A percentile compares a stretch with the other conserved stretches of the same genome.
Evolutionary conservation across 1,284 basidiomycete genomes (phyloP).

Genomic region (Pholiota adiposa): DNA sequence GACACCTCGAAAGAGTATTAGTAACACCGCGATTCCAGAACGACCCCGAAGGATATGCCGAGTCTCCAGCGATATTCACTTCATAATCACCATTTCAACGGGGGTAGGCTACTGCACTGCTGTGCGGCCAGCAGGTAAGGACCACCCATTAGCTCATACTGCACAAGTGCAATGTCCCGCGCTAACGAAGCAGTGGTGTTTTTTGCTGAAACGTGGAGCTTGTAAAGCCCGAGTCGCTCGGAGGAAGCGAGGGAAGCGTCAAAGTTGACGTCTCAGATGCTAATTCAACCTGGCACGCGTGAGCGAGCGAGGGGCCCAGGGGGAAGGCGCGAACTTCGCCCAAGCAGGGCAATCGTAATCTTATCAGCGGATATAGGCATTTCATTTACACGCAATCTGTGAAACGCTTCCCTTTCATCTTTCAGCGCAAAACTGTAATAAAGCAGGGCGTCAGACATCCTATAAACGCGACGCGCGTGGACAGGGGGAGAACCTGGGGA

Average conservation of each 20-base stretch:
- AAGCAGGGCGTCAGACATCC: background rate
- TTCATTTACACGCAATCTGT: conserved; percentile 8
- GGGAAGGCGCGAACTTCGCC: background rate
- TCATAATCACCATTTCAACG: background rate
- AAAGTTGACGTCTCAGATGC: conserved; percentile 5
- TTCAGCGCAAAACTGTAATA: conserved; percentile 1
- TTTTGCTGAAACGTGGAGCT: conserved; percentile 6
- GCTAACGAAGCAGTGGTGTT: background rate
- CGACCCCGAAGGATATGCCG: background rate
- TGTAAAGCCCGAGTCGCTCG: conserved; percentile 14
- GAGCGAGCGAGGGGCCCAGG: conserved; percentile 6
- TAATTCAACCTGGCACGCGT: conserved; percentile 4
- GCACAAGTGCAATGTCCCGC: background rate
- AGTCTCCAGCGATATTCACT: background rate
- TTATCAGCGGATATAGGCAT: conserved; percentile 13
- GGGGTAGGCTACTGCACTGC: background rate
- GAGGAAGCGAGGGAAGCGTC: conserved; percentile 4
- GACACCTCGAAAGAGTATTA: background rate
- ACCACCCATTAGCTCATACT: background rate
- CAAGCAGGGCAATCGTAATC: background rate
- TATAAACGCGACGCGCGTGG: conserved; percentile 4
- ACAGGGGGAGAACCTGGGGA: conserved; percentile 4
- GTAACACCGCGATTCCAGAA: background rate
- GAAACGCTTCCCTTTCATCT: background rate
- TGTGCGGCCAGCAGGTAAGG: background rate